Evolutionary conservation across 2,329 filamentous ascomycete species (phyloP), one percentile per base, ranked within the genome.

Genomic region (Pseudogymnoascus sp.): DNA sequence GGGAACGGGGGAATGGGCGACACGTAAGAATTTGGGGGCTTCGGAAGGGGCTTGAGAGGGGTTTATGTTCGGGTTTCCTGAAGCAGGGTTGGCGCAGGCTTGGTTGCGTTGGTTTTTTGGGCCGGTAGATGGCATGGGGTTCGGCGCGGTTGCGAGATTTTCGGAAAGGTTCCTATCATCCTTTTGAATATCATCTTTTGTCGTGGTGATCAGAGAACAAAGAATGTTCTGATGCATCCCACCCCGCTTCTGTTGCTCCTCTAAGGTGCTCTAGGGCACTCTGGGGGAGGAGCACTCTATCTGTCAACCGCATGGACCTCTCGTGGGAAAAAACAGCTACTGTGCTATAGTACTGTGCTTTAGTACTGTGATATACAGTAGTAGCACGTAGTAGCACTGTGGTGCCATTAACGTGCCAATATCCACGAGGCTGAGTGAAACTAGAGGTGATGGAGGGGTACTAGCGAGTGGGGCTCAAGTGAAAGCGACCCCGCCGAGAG

Each of bases 21-120:
- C 47, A 56, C 47, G 47, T 56, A 56, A 56, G 47, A 33, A 56
- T 33, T 19, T 56, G 47, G 47, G 47, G 26, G 47, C 44, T 26
- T 50, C n/a, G n/a, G 24, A 4, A 4, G 4, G 4, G 24, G 42
- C 42, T 47, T 24, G 3, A 29, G 26, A 29, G 26, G 21, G 31
- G 26, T 8, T n/a, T n/a, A n/a, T n/a, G n/a, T 11, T 56, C 47
- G 47, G 47, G 6, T 33, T 56, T 56, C 47, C 47, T 56, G 47
- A 47, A 14, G 42, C n/a, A 21, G 4, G 21, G 42, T 6, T 24
- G 42, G 42, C 19, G 13, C 42, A 5, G 24, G 11, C 6, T 38
- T 16, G 40, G 10, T 44, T 44, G 42, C 21, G 42, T 4, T 44
- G 47, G 11, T n/a, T 53, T 47, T 47, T 7, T 24, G 44, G 21